Evolutionary conservation across 1,284 basidiomycete genomes (phyloP).

Genomic region (Puccinia polysora): DNA sequence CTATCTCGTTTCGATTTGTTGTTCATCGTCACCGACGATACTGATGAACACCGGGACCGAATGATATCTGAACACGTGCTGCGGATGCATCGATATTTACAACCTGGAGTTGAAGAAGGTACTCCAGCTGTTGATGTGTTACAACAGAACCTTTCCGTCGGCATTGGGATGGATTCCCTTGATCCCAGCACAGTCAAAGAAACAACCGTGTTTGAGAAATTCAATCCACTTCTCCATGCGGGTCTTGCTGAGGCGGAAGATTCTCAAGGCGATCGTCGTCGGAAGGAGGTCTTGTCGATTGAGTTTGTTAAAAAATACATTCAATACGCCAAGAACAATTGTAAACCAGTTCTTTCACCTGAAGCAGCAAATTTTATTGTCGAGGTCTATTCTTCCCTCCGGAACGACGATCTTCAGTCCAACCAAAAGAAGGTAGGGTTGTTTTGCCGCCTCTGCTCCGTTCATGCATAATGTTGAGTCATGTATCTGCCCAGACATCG

Average conservation of each 20-base stretch:
- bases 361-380: slow-evolving; percentile 93
- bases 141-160: slow-evolving; percentile 77
- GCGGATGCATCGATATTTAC: slow-evolving; percentile 92
- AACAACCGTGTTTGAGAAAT: slow-evolving; percentile 87
- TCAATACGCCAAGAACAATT: slow-evolving; percentile 88
- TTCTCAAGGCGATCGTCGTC: slow-evolving; percentile 55
- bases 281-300: slow-evolving; percentile 82
- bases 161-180: slow-evolving; percentile 57
- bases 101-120: slow-evolving; percentile 90
- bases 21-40: slow-evolving; percentile 97
- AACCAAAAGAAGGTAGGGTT: slow-evolving; percentile 75
- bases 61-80: slow-evolving; percentile 96
- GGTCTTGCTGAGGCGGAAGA: slow-evolving; percentile 65
- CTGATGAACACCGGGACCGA: slow-evolving; percentile 89
- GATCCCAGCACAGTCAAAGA: slow-evolving; percentile 61
- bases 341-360: slow-evolving; percentile 78
- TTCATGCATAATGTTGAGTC: background rate
- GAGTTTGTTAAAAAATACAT: slow-evolving; percentile 98
- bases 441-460: slow-evolving; percentile 38
- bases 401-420: slow-evolving; percentile 85
- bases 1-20: slow-evolving; percentile 98
- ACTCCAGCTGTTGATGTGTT: slow-evolving; percentile 79
- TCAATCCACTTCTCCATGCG: slow-evolving; percentile 87
- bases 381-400: slow-evolving; percentile 80
- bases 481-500: slow-evolving; percentile 65